phyloP scores from a whole-genome alignment of 1,284 basidiomycete genomes.

The Tilletia indica region DNA sequence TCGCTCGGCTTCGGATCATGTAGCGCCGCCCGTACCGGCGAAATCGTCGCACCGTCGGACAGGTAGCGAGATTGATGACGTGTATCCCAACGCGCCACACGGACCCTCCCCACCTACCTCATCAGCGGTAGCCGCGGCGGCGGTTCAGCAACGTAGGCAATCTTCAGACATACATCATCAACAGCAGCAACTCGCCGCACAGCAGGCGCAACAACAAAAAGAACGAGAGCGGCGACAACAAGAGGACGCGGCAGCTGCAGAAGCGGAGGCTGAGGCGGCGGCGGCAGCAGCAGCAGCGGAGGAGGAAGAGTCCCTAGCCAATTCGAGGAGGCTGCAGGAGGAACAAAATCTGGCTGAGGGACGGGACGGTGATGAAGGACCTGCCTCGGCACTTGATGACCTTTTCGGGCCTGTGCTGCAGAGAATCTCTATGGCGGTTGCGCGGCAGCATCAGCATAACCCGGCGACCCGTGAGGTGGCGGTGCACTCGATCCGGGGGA shows the following conservation, averaged over 20 bases:
- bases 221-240: constrained; percentile 2
- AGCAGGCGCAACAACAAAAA: constrained; percentile 18
- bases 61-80: constrained; percentile 25
- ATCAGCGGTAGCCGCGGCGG: constrained; percentile 7
- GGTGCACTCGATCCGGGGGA: constrained; percentile 34
- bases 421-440: constrained; percentile 43
- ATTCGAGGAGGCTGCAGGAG: too few species aligned
- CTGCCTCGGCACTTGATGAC: constrained; percentile 40
- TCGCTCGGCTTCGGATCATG: constrained; percentile 19
- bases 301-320: not conserved
- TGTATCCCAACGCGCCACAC: constrained; percentile 14
- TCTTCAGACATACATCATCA: constrained; percentile 16
- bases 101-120: not conserved
- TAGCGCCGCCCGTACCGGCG: constrained; percentile 11
- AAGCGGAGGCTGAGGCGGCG: not conserved
- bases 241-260: constrained; percentile 1
- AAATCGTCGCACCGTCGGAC: constrained; percentile 14
- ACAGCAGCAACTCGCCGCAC: constrained; percentile 27
- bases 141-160: constrained; percentile 11
- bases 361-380: constrained; percentile 21
- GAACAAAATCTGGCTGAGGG: not conserved
- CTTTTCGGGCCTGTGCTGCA: constrained; percentile 49
- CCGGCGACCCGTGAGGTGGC: constrained; percentile 22
- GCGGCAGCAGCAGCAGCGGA: not conserved
- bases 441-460: constrained; percentile 31